These are phyloP conservation scores for Xylariomycetidae sp. DNA, from an alignment of 2,329 filamentous ascomycete species.

Conservation along the genomic window DNA sequence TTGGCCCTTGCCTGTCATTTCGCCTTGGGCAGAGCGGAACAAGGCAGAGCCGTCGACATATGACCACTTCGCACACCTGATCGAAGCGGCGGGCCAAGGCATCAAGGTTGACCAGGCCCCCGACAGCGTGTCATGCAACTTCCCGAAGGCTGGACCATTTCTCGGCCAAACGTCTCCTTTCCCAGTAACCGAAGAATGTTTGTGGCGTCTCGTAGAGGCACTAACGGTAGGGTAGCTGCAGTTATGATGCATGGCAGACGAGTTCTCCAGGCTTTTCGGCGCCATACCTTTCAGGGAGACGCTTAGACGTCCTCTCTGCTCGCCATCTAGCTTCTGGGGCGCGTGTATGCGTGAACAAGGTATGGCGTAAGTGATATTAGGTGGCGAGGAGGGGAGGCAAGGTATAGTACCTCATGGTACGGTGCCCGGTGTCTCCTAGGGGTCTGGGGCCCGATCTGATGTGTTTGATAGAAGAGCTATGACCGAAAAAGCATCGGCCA, in stretches of 20 bases:
- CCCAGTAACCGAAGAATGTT: constrained; percentile 36
- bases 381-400: no score
- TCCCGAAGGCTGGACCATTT: constrained; percentile 32
- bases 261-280: constrained; percentile 21
- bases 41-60: constrained; percentile 14
- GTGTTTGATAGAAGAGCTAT: no score
- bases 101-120: constrained; percentile 25
- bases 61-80: constrained; percentile 19
- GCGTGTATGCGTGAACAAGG: no score
- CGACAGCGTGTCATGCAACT: constrained; percentile 33
- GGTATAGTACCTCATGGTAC: no score
- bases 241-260: constrained; percentile 35
- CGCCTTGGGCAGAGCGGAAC: constrained; percentile 1
- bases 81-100: constrained; percentile 27
- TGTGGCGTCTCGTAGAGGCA: constrained; percentile 42
- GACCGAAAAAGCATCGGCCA: no score
- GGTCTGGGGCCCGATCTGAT: no score
- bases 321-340: no score
- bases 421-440: no score
- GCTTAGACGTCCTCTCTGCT: no score
- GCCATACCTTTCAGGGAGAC: no score
- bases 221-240: constrained; percentile 44
- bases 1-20: no score
- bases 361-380: no score
- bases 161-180: constrained; percentile 30